Percentiles rank a stretch among this genome's conserved stretches.
These are phyloP conservation scores for Pterocarpus santalinus DNA, from an alignment of 306 rosid genomes.

Conservation along the genomic window DNA sequence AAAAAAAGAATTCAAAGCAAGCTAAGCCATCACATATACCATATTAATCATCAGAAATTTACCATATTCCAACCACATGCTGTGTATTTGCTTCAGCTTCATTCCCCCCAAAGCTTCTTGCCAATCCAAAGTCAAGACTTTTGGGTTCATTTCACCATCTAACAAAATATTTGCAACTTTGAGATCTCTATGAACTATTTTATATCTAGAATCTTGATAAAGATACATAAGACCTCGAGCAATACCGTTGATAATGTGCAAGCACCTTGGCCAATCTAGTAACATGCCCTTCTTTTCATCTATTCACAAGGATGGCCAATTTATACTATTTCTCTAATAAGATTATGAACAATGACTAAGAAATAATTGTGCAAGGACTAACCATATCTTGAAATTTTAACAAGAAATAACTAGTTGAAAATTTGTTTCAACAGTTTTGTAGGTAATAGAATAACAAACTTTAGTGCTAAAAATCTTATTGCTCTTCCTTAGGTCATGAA, in stretches of 20 bases:
- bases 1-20: background rate
- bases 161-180: no score
- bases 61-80: slow-evolving; percentile 14
- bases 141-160: no score
- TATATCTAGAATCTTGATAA: slow-evolving; percentile 39
- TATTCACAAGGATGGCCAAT: slow-evolving; percentile 7
- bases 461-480: no score
- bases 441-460: no score
- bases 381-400: no score
- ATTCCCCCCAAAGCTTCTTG: no score
- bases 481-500: no score
- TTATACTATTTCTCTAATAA: background rate
- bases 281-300: slow-evolving; percentile 1
- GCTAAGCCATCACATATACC: background rate
- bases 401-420: background rate
- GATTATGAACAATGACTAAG: background rate
- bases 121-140: background rate
- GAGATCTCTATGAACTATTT: slow-evolving; percentile 4
- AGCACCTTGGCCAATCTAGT: slow-evolving; percentile 49
- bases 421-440: background rate
- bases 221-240: slow-evolving; percentile 68
- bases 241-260: slow-evolving; percentile 49
- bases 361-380: no score
- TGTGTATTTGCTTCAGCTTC: no score
- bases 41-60: background rate